Conservation (phyloP, 208 protist species). For the Trypanosoma mega region DNA sequence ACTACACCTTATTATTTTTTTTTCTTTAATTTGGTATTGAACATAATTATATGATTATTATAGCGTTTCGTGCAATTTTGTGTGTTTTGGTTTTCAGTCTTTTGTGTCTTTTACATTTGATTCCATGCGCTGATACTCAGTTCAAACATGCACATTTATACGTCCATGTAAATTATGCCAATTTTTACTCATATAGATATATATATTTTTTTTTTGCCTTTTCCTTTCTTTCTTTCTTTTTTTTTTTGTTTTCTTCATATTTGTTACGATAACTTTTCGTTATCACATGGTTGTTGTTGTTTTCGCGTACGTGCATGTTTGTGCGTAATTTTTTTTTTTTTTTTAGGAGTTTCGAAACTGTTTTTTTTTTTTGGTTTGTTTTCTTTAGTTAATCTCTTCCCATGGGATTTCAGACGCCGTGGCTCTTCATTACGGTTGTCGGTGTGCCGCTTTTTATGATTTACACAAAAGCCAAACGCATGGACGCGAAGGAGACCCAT, state of each 20-base stretch:
- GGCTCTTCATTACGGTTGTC: slow-evolving; percentile 55
- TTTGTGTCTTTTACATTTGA: no score
- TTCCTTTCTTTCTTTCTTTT: slow-evolving; percentile 9
- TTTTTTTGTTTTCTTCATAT: no score
- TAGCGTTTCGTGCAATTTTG: no score
- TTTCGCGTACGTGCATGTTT: no score
- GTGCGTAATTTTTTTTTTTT: no score
- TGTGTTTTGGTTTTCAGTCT: no score
- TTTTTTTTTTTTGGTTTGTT: slow-evolving; percentile 16
- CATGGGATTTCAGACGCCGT: slow-evolving; percentile 60
- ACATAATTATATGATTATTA: slow-evolving; percentile 7
- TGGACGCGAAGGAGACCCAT: slow-evolving; percentile 77
- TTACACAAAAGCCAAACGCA: slow-evolving; percentile 65
- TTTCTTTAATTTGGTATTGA: slow-evolving; percentile 11
- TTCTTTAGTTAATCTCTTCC: neutral
- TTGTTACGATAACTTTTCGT: neutral
- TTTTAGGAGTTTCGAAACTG: neutral
- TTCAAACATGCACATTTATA: no score
- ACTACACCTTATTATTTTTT: slow-evolving; percentile 11
- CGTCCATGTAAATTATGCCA: no score
- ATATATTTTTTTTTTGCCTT: neutral
- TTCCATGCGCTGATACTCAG: no score
- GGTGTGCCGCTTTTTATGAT: slow-evolving; percentile 73
- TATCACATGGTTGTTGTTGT: no score
- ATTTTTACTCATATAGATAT: neutral